These are phyloP conservation scores for Chlamydomonas asymmetrica DNA, from an alignment of 139 green algal genomes.

Conservation along the genomic window DNA sequence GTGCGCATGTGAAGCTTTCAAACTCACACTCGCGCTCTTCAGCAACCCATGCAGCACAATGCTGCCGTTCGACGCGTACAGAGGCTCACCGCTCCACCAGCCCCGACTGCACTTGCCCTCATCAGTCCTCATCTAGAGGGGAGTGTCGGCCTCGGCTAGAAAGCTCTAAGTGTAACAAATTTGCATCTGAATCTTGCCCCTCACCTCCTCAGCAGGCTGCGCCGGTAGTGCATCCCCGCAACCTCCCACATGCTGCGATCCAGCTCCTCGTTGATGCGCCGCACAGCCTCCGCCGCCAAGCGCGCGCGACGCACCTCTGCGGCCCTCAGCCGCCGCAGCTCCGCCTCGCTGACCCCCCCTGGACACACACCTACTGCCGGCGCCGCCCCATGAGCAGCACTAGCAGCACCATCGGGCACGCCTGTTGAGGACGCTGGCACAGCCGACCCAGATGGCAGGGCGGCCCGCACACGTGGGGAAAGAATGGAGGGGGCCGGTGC, in stretches of 20 bases:
- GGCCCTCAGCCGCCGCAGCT: conserved; percentile 11
- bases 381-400: background rate
- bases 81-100: background rate
- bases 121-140: too few species aligned
- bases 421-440: background rate
- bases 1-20: too few species aligned
- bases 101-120: background rate
- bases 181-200: background rate
- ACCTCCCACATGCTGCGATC: background rate
- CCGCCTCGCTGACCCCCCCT: background rate
- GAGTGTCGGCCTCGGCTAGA: too few species aligned
- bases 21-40: too few species aligned
- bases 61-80: background rate
- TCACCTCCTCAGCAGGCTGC: conserved; percentile 12
- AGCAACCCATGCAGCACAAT: too few species aligned
- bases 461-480: background rate
- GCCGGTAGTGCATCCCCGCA: conserved; percentile 3
- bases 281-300: conserved; percentile 7
- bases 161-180: background rate
- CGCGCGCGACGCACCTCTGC: conserved; percentile 10
- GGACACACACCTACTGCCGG: background rate
- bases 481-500: too few species aligned
- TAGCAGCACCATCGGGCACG: background rate
- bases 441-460: background rate
- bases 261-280: conserved; percentile 8